A percentile compares a stretch with the other conserved stretches of the same genome.
phyloP scores from a whole-genome alignment of 2,329 filamentous ascomycete genomes.

The Dryadomyces quercus-mongolicae region DNA sequence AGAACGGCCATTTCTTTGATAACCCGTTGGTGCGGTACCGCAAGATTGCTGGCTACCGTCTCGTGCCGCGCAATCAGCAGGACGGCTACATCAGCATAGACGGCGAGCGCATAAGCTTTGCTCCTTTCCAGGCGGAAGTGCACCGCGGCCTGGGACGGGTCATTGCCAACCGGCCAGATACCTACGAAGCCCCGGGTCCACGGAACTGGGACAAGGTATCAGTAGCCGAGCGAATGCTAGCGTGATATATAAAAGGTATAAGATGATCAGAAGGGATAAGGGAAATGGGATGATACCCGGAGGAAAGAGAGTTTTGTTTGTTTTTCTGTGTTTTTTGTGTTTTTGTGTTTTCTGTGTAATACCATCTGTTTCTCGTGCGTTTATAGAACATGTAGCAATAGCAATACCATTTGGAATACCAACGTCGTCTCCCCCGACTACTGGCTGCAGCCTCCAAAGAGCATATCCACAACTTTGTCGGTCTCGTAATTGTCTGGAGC shows the following conservation, averaged over 20 bases:
- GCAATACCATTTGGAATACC: no score
- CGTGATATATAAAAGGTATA: constrained; percentile 9
- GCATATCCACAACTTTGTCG: neutral
- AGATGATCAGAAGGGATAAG: neutral
- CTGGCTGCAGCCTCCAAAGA: no score
- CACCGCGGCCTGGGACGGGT: constrained; percentile 73
- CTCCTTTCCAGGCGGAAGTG: constrained; percentile 83
- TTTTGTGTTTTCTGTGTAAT: neutral
- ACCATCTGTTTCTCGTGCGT: neutral
- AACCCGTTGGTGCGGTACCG: constrained; percentile 64
- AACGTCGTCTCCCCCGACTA: no score
- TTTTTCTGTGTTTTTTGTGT: neutral
- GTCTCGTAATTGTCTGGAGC: neutral
- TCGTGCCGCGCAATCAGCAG: constrained; percentile 59
- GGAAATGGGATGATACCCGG: neutral
- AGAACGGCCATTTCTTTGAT: constrained; percentile 67
- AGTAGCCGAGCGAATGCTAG: constrained; percentile 16
- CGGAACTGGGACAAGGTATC: constrained; percentile 32
- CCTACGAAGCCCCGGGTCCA: constrained; percentile 56
- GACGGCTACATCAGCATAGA: constrained; percentile 89
- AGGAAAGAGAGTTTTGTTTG: neutral
- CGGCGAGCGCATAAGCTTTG: constrained; percentile 77
- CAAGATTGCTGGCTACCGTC: constrained; percentile 79
- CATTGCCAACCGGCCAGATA: constrained; percentile 62
- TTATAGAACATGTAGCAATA: neutral